phyloP scores from a whole-genome alignment of 768 basidiomycete genomes.

The Boletus bicolor region DNA sequence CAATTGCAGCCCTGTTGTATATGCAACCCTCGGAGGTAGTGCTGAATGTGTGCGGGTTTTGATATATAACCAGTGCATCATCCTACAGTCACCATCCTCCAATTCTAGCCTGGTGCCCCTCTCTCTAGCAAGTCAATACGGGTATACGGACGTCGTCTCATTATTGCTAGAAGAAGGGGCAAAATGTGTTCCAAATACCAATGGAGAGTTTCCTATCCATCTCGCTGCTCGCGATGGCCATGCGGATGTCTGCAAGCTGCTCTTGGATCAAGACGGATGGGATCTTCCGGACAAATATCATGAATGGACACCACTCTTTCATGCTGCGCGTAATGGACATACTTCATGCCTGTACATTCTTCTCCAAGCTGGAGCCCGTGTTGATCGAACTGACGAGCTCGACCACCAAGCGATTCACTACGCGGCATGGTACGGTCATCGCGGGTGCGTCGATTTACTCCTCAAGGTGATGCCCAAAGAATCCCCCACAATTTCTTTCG shows the following conservation, averaged over 20 bases:
- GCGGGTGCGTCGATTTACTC: constrained; percentile 60
- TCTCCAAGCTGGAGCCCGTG: constrained; percentile 72
- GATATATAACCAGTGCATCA: constrained; percentile 65
- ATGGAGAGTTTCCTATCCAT: constrained; percentile 97
- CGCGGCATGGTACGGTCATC: constrained; percentile 94
- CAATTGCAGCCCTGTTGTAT: constrained; percentile 91
- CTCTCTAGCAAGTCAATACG: constrained; percentile 86
- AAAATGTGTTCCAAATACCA: constrained; percentile 77
- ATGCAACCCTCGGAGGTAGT: constrained; percentile 85
- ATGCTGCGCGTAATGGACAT: constrained; percentile 88
- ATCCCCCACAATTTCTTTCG: constrained; percentile 13
- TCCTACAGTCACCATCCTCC: constrained; percentile 53
- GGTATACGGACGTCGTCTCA: constrained; percentile 78
- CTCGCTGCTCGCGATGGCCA: constrained; percentile 93
- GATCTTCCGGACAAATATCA: constrained; percentile 94
- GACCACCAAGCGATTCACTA: constrained; percentile 87
- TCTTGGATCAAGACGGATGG: constrained; percentile 74
- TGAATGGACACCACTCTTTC: constrained; percentile 97
- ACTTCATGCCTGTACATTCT: constrained; percentile 71
- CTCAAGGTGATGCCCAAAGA: constrained; percentile 37
- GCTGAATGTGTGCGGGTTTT: constrained; percentile 82
- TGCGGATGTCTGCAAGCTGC: constrained; percentile 72
- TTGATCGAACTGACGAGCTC: constrained; percentile 78
- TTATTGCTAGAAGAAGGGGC: constrained; percentile 78
- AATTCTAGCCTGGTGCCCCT: constrained; percentile 79